Base-by-base conservation (phyloP, 2,329 filamentous ascomycete species). In the Hymenoscyphus fraxineus region DNA sequence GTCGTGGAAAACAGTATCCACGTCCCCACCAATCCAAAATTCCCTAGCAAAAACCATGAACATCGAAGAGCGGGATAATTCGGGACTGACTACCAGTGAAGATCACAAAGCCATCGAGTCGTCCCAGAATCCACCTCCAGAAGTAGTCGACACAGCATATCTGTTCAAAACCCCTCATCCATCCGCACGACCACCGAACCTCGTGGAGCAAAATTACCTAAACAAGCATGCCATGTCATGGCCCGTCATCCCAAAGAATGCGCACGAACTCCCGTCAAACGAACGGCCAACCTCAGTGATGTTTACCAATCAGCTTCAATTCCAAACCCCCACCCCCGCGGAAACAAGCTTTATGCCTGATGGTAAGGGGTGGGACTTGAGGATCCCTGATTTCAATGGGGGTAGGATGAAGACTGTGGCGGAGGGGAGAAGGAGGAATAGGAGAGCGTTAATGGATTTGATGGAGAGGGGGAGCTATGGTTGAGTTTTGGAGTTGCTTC, bases 141-240 rank as follows among this genome's bases (percentile, higher is more conserved):
- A 59, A 40, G 38, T 59, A 22, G 58, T 44, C n/a, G 44, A 51
- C 12, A 51, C 44, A 51, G n/a, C 44, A 51, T 51, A 51, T n/a
- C 44, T 19, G 16, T 51, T 22, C n/a, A 51, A 51, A 19, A 51
- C n/a, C 44, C 44, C 44, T 1, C 10, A 51, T 19, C 44, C 44
- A 51, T 19, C 44, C 19, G n/a, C 44, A 2, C n/a, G 44, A 51
- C n/a, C 44, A 19, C 2, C 3, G 27, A 19, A 51, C 44, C n/a
- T 22, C 19, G 44, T 51, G 2, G 6, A n/a, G 9, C 41, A 19
- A 51, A 19, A 51, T 7, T n/a, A 51, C 3, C 22, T 51, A 2
- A 51, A 51, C 6, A 51, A 3, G 22, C 44, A 51, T n/a, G 44
- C 44, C 7, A 19, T 51, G 6, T 51, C 44, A 51, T 51, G 44